Evolutionary conservation across 2,329 filamentous ascomycete genomes (phyloP), one percentile per base, ranked within the genome.

Genomic region (Trichoderma gracile): DNA sequence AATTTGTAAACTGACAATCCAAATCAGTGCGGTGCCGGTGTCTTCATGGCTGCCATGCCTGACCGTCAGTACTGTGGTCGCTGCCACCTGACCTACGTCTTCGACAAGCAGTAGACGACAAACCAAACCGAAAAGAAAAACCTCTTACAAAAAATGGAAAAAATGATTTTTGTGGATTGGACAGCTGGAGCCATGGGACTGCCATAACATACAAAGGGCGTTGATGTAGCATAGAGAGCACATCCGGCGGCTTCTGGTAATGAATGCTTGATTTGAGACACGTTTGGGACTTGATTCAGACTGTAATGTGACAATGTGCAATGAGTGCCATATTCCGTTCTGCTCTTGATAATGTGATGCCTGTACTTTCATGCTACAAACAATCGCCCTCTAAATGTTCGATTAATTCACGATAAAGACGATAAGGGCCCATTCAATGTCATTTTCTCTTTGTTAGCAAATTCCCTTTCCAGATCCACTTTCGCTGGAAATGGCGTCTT

Each of bases 21-120:
- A 9, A 21, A 43, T 8, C 55, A 96, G 93, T 99, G 95, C 83
- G 95, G 95, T 88, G 95, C 96, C 77, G 95, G 95, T 93, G 90
- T 99, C 86, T 99, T 99, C 91, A 99, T 99, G 95, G 95, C 95
- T 80, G 92, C 95, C 80, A 98, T 98, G 93, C 90, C 96, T 84
- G 96, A 99, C 85, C 92, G 95, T 81, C 96, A 99, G 85, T 97
- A 97, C 90, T 97, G 93, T 74, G 87, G 87, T 74, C 85, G 86
- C 71, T 89, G 87, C 86, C 86, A 89, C 80, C 80, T 89, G 69
- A 89, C 87, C 80, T 89, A 89, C 81, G 86, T 89, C 78, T 89
- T 89, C 77, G 86, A 89, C 80, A 88, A 89, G 83, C 82, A 82
- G 75, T 84, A 83, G 82, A 68, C 33, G 61, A 71, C 65, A 69